Evolutionary conservation across 1,139 yeast species (phyloP), one percentile per base, ranked within the genome.

Genomic region (Lodderomyces beijingensis): DNA sequence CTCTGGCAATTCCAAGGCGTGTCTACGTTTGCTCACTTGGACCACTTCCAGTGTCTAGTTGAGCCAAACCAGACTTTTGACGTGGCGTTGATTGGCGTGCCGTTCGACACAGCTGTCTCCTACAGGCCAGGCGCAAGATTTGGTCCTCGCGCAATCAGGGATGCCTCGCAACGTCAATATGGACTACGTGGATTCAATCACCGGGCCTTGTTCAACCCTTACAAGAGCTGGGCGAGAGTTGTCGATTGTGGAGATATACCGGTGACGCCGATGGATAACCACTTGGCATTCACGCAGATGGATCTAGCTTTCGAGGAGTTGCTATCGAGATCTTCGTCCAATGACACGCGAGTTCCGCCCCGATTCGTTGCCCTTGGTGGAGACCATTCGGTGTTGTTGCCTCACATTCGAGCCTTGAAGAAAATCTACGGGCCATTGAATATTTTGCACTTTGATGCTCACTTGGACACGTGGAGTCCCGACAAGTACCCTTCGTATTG

Each of bases 161-260:
- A 72, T 4, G 88, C 87, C 2, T 79, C 88, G 1, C 86, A 79
- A 57, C 68, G 93, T 48, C 91, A 82, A 51, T 74, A 74, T 4
- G 55, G 77, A 1, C 55, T 75, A 34, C 62, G 89, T 39, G 88
- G 87, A 1, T 83, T 74, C 58, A 83, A 82, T 48, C 73, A 72
- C 40, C 59, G 88, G 28, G 87, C 88, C 3, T 60, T 64, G 30
- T 59, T 71, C 40, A 80, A 81, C 43, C 88, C 88, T 1, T 83
- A 79, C 50, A 53, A 57, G 21, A 58, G 70, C 32, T 80, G 89
- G 87, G 88, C 89, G 15, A 68, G 59, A 31, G 59, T 83, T 12
- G 45, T 81, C 16, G 93, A 83, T 55, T 83, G 93, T 59, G 87
- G 86, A n/a, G 93, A 83, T 55, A 74, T 83, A 32, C 89, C 91